Percentiles rank a stretch among this genome's conserved stretches.
These are phyloP conservation scores for Corymbia citriodora DNA, from an alignment of 441 rosid species.

Conservation along the genomic window DNA sequence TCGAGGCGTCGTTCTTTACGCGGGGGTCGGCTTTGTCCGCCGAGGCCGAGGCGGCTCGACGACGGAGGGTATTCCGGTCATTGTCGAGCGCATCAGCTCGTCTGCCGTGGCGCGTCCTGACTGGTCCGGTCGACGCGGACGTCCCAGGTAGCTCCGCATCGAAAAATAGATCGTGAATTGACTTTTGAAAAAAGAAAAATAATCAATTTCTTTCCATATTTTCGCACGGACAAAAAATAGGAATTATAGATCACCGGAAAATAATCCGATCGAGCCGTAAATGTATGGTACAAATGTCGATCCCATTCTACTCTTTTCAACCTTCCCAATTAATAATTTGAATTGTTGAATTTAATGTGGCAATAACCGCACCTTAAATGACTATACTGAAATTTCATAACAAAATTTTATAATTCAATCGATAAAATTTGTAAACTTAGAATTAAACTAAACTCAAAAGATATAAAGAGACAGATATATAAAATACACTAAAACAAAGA, in stretches of 20 bases:
- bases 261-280: not conserved
- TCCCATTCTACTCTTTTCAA: not conserved
- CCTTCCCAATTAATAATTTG: not conserved
- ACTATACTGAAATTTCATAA: accelerated
- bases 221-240: not conserved
- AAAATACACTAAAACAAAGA: accelerated
- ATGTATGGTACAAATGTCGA: accelerated
- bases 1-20: not conserved
- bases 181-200: not conserved
- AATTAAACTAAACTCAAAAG: not conserved
- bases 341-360: too few species aligned
- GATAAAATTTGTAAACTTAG: accelerated
- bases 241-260: not conserved
- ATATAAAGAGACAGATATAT: not conserved
- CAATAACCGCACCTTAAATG: accelerated
- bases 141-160: not conserved
- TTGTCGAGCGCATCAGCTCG: not conserved
- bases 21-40: not conserved
- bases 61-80: not conserved
- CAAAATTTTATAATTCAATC: accelerated
- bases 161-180: not conserved
- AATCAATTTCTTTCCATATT: not conserved
- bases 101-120: not conserved
- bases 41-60: not conserved
- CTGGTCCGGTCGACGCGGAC: not conserved